phyloP scores from a whole-genome alignment of 1,284 basidiomycete genomes.

The Wolfiporia cocos region DNA sequence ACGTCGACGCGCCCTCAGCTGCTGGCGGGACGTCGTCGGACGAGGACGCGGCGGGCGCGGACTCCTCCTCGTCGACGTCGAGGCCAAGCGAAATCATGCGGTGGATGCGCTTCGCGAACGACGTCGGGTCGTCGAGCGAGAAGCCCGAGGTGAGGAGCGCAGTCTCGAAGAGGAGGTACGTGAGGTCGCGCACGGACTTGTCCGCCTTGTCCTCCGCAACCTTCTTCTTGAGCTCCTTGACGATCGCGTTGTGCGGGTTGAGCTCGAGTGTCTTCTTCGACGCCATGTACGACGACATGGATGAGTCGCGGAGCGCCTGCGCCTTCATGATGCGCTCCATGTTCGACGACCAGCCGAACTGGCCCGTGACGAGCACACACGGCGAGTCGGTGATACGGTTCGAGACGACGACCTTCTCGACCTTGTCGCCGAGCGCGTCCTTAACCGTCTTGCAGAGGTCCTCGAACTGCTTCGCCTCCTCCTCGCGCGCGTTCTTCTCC shows the following conservation, averaged over 20 bases:
- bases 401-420: conserved; percentile 98
- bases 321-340: conserved; percentile 99
- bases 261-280: conserved; percentile 99
- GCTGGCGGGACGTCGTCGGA: conserved; percentile 40
- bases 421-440: conserved; percentile 98
- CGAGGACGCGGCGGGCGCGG: conserved; percentile 27
- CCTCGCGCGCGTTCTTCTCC: conserved; percentile 92
- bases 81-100: conserved; percentile 91
- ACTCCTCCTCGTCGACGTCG: conserved; percentile 72
- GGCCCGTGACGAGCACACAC: conserved; percentile 95
- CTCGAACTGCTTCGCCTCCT: conserved; percentile 80
- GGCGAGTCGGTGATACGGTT: conserved; percentile 97
- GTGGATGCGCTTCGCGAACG: conserved; percentile 95
- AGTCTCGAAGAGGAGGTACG: conserved; percentile 95
- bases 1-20: conserved; percentile 53
- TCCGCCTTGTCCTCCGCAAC: conserved; percentile 96
- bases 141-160: conserved; percentile 93
- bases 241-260: conserved; percentile 91
- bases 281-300: conserved; percentile 99
- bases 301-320: conserved; percentile 96
- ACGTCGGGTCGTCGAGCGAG: conserved; percentile 91
- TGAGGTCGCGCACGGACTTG: conserved; percentile 97
- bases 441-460: conserved; percentile 95
- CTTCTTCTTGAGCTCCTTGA: conserved; percentile 95
- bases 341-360: conserved; percentile 99